Percentiles rank a stretch among this genome's conserved stretches.
phyloP scores from a whole-genome alignment of 2,329 filamentous ascomycete species.

The Cladosporium sphaerospermum region DNA sequence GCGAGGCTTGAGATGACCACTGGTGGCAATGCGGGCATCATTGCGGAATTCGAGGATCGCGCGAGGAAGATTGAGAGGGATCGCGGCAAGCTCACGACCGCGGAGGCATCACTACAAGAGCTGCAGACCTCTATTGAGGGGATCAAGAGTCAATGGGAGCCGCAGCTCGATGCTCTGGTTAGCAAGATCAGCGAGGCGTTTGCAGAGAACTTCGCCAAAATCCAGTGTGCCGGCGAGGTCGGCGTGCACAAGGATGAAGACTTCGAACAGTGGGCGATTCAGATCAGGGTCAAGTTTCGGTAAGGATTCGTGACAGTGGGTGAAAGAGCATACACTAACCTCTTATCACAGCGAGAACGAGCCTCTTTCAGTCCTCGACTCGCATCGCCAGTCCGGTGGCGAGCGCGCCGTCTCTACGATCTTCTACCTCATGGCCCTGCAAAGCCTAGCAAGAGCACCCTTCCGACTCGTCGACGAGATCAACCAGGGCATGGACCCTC shows the following conservation, averaged over 20 bases:
- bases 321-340: conserved; percentile 12
- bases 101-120: conserved; percentile 50
- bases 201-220: conserved; percentile 85
- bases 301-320: conserved; percentile 36
- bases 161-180: conserved; percentile 70
- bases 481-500: conserved; percentile 98
- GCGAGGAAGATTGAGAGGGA: conserved; percentile 62
- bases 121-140: conserved; percentile 55
- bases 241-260: conserved; percentile 77
- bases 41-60: conserved; percentile 71
- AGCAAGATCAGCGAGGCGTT: conserved; percentile 83
- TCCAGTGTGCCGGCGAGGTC: conserved; percentile 90
- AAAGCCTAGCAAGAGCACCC: conserved; percentile 85
- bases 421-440: conserved; percentile 97
- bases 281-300: conserved; percentile 94
- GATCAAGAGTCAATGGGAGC: conserved; percentile 73
- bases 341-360: conserved; percentile 60
- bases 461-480: conserved; percentile 99
- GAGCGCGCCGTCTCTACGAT: conserved; percentile 95
- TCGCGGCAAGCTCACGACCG: conserved; percentile 52
- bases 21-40: conserved; percentile 59
- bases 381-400: conserved; percentile 91
- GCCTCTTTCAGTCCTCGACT: conserved; percentile 74
- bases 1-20: conserved; percentile 74
- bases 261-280: conserved; percentile 88